These are phyloP conservation scores for Niveomyces coronatus DNA, from an alignment of 2,329 filamentous ascomycete species.

Conservation along the genomic window DNA sequence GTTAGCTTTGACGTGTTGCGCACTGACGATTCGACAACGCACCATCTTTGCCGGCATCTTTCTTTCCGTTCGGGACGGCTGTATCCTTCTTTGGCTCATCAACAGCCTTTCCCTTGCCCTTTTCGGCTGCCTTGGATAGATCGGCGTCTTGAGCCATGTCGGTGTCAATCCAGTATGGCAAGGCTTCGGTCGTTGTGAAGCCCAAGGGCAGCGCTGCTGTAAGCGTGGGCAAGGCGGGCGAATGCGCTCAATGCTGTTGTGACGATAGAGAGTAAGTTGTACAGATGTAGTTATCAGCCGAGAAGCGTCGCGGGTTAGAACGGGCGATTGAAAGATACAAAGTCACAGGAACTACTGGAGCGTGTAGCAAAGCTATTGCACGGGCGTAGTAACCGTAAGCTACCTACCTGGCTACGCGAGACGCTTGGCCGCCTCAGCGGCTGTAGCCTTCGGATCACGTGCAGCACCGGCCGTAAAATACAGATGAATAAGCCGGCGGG, in stretches of 20 bases:
- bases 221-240: constrained; percentile 1
- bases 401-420: constrained; percentile 38
- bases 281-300: background rate
- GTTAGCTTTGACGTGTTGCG: constrained; percentile 13
- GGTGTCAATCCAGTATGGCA: constrained; percentile 22
- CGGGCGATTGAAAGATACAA: constrained; percentile 1
- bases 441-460: constrained; percentile 24
- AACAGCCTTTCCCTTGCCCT: constrained; percentile 90
- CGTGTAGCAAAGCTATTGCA: constrained; percentile 25
- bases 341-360: constrained; percentile 29
- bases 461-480: constrained; percentile 2
- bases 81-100: constrained; percentile 63
- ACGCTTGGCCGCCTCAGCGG: constrained; percentile 31
- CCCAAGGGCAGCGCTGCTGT: background rate
- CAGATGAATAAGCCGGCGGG: constrained; percentile 10
- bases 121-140: constrained; percentile 73
- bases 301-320: no score
- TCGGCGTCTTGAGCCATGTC: constrained; percentile 92
- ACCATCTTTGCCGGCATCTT: constrained; percentile 56
- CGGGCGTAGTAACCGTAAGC: constrained; percentile 19
- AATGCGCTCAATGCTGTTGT: background rate
- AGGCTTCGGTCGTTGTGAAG: constrained; percentile 7
- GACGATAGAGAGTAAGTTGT: constrained; percentile 1
- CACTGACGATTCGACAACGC: constrained; percentile 17
- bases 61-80: constrained; percentile 60